These are phyloP conservation scores for Skeletonema grethae DNA, from an alignment of 108 stramenopile genomes.

Conservation along the genomic window DNA sequence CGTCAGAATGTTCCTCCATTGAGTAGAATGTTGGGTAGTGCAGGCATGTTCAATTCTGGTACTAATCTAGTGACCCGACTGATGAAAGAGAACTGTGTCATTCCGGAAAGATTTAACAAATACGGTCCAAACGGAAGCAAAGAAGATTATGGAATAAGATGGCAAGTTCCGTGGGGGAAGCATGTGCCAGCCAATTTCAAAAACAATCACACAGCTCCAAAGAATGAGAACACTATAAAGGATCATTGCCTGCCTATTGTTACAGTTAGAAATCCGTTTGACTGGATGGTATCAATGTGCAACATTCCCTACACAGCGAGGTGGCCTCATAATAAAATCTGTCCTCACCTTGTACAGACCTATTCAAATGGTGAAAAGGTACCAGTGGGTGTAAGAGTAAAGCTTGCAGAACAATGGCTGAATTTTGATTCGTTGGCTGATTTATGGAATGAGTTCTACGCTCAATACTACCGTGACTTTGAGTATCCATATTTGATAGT, in stretches of 20 bases:
- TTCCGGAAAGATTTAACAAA: slow-evolving; percentile 63
- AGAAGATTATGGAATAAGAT: slow-evolving; percentile 69
- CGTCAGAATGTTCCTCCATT: slow-evolving; percentile 50
- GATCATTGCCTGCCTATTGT: slow-evolving; percentile 73
- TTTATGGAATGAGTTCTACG: slow-evolving; percentile 71
- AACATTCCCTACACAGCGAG: slow-evolving; percentile 64
- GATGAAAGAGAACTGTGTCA: slow-evolving; percentile 75
- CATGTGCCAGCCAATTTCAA: slow-evolving; percentile 74
- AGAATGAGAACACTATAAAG: slow-evolving; percentile 50
- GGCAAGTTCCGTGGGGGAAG: slow-evolving; percentile 83
- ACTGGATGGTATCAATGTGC: slow-evolving; percentile 84
- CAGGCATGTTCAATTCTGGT: slow-evolving; percentile 84
- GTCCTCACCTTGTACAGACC: slow-evolving; percentile 62
- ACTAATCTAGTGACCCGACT: slow-evolving; percentile 71
- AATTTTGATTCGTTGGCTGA: slow-evolving; percentile 52
- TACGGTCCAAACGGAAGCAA: slow-evolving; percentile 56
- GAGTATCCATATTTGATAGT: slow-evolving; percentile 64
- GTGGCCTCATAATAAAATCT: slow-evolving; percentile 55
- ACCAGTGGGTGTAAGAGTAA: slow-evolving; percentile 27
- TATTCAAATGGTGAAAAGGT: slow-evolving; percentile 2
- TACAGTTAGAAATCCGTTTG: slow-evolving; percentile 69
- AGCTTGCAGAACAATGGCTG: slow-evolving; percentile 28
- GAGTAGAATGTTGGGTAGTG: slow-evolving; percentile 64
- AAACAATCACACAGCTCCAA: slow-evolving; percentile 50
- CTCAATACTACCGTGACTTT: slow-evolving; percentile 48